phyloP scores from a whole-genome alignment of 2,329 filamentous ascomycete species.

The Neofusicoccum umdonicola region DNA sequence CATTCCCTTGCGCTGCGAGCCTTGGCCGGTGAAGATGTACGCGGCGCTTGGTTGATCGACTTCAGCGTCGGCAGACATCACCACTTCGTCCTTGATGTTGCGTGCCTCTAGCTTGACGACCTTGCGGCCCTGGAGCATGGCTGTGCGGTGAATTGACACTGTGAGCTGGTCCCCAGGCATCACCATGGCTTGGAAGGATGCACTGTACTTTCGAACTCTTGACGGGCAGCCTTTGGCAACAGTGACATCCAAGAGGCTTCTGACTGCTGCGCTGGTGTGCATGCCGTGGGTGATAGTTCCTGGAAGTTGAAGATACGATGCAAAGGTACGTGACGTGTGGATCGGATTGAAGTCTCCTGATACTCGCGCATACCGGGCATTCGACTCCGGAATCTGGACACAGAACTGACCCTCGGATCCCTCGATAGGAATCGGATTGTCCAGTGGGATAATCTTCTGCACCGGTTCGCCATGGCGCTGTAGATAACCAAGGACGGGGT shows the following conservation, averaged over 20 bases:
- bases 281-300: constrained; percentile 45
- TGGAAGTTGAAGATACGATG: constrained; percentile 36
- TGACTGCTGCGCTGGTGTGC: constrained; percentile 35
- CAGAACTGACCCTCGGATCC: constrained; percentile 19
- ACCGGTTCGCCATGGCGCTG: constrained; percentile 22
- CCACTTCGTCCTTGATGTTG: constrained; percentile 33
- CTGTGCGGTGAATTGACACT: constrained; percentile 33
- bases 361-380: constrained; percentile 29
- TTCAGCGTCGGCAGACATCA: constrained; percentile 30
- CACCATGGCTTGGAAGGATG: constrained; percentile 39
- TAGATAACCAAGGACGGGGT: constrained; percentile 28
- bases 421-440: constrained; percentile 20
- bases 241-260: constrained; percentile 27
- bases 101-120: constrained; percentile 33
- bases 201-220: constrained; percentile 27
- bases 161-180: constrained; percentile 34
- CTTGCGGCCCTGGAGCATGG: constrained; percentile 35
- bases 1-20: constrained; percentile 40
- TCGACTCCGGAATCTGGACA: constrained; percentile 19
- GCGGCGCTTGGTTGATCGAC: constrained; percentile 34
- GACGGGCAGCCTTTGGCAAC: constrained; percentile 25
- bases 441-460: constrained; percentile 18
- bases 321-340: constrained; percentile 38
- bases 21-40: constrained; percentile 45
- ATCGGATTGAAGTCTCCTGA: constrained; percentile 45